Evolutionary conservation across 1,284 basidiomycete genomes (phyloP), one percentile per base, ranked within the genome.

Genomic region (Cryptococcus maquisensis): DNA sequence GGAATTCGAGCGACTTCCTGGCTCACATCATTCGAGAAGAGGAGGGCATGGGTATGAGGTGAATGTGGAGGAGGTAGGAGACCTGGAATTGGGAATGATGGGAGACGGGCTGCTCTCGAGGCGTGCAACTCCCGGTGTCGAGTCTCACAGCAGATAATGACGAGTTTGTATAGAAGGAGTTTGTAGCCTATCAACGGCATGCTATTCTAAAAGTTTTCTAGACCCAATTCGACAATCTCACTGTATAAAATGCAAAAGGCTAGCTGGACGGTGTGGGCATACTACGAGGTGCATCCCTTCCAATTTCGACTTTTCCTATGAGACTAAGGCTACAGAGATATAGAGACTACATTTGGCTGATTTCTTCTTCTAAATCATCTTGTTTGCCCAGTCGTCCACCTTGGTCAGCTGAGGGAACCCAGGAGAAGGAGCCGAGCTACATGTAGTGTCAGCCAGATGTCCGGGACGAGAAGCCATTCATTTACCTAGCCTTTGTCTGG

Each of bases 311-410:
- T 32, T 32, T 6, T 32, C 10, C 28, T 32, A 8, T 6, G 28
- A 32, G 28, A 32, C 28, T 32, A 6, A 8, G 28, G 28, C 28
- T 32, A 32, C 28, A 32, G 10, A n/a, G n/a, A n/a, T n/a, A 5
- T 32, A 10, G 28, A 32, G 10, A 32, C 45, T 32, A 12, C 21
- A 47, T n/a, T 36, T 18, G 28, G 16, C 18, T 10, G 32, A 43
- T 51, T 18, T 10, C 13, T n/a, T n/a, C 43, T 13, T 35, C 59
- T 60, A 72, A 20, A 69, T 52, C 32, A 62, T 54, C 54, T 64
- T 63, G 28, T 66, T 57, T 21, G 66, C 68, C 83, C 83, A 85
- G 4, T 84, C 81, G 23, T 78, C 77, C 3, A 85, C 83, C 41
- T 80, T 77, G 43, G 72, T 79, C 15, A 78, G 63, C 51, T 67